Evolutionary conservation across 805 yeast genomes (phyloP).

Genomic region (Torulaspora franciscae): DNA sequence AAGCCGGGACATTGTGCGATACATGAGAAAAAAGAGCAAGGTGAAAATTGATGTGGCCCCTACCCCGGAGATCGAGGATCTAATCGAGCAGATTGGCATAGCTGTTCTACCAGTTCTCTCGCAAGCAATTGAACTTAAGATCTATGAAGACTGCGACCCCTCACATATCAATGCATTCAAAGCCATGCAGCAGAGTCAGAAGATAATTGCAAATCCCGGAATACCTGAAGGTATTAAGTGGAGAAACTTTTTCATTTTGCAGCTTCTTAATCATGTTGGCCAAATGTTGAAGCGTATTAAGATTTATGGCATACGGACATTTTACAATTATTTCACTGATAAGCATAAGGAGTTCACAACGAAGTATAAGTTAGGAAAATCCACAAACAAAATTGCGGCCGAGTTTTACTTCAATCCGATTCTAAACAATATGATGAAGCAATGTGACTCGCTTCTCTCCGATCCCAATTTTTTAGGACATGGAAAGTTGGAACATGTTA

Average conservation of each 20-base stretch:
- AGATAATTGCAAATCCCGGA: constrained; percentile 47
- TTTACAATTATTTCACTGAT: constrained; percentile 59
- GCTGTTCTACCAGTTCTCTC: constrained; percentile 65
- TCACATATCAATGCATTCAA: constrained; percentile 61
- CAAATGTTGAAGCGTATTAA: constrained; percentile 63
- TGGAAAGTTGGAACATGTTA: constrained; percentile 61
- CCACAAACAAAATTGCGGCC: constrained; percentile 59
- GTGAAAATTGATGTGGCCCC: constrained; percentile 54
- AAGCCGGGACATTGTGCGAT: constrained; percentile 71
- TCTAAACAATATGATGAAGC: constrained; percentile 42
- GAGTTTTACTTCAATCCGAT: constrained; percentile 52
- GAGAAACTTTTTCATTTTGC: constrained; percentile 60
- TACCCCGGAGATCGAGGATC: constrained; percentile 50
- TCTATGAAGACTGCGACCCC: constrained; percentile 65
- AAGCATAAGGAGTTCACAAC: constrained; percentile 55
- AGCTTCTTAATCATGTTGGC: constrained; percentile 64
- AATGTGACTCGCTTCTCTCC: constrained; percentile 42
- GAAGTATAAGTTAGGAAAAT: constrained; percentile 54
- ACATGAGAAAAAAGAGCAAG: constrained; percentile 64
- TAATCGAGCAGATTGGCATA: constrained; percentile 50
- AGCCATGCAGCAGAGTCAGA: constrained; percentile 64
- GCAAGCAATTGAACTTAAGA: constrained; percentile 57
- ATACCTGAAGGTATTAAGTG: constrained; percentile 69
- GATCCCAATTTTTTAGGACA: constrained; percentile 50
- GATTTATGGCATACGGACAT: constrained; percentile 78